Base-by-base conservation (phyloP, 2,329 filamentous ascomycete genomes). In the Rasamsonia emersonii region DNA sequence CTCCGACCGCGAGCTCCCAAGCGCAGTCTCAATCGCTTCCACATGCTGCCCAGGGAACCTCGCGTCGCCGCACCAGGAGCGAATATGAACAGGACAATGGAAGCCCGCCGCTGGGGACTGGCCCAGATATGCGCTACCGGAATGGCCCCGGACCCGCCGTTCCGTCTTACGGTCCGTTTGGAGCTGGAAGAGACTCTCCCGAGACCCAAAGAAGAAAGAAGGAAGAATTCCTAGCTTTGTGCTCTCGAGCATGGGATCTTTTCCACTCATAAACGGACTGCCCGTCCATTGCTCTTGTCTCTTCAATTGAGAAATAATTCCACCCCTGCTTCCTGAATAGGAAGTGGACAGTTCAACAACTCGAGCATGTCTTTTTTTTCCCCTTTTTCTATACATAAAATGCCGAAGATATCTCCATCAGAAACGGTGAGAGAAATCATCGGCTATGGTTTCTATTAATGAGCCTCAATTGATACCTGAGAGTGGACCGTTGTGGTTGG, bases 161-260 rank as follows among this genome's bases (percentile, higher is more conserved):
- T n/a, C 32, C 73, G 3, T 56, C 72, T 4, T 64, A 73, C 35
- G 79, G 83, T 5, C 82, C 82, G 1, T 91, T 91, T 49, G 83
- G 82, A 20, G 82, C 83, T 35, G 84, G 83, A 21, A 71, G 84
- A 39, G 86, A 91, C 51, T 88, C 78, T 44, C 86, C 84, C 5
- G 86, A 91, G 47, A 85, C 79, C 4, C 80, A 85, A 56, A 72
- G 76, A 47, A 79, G 75, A 51, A 96, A 96, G 75, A 86, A 86
- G 54, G 86, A 94, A 25, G 86, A 94, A 56, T 98, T 98, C 53
- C 67, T 98, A 42, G 69, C 74, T 35, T 65, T 96, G 30, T 95
- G 89, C 56, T 78, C 85, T 45, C 72, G 85, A 50, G 91, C 91
- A 6, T 98, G 91, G 91, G 91, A 98, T 64, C 62, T 98, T 17